Base-by-base conservation (phyloP, 352 stramenopile genomes). In the Pythium diclinum region DNA sequence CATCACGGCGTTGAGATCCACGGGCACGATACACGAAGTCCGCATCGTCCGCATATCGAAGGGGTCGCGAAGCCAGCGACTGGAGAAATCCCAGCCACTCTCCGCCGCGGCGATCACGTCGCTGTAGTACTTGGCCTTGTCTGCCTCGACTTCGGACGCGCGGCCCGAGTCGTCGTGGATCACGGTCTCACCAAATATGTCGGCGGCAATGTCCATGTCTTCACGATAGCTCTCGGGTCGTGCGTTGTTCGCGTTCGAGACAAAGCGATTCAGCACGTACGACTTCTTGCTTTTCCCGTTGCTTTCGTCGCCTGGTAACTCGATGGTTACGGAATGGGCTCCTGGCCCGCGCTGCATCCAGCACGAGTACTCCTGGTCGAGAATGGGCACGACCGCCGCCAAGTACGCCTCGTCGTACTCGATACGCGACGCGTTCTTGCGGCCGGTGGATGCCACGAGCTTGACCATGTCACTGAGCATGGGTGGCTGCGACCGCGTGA, bases 51-150 rank as follows among this genome's bases (percentile, higher is more conserved):
- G 84, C 71, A 94, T 87, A 38, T 89, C 85, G 4, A 65, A 51
- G 1, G 74, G 71, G 44, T 89, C 71, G 38, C 73, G 65, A 10
- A 96, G 59, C 89, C 89, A 97, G 21, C 89, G 83, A 56, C 84
- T 95, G 62, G 79, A 92, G 58, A 97, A 97, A 67, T 97, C 89
- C 89, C 89, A 97, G 1, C 89, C 89, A n/a, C 83, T 94, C 72
- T 96, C 89, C 7, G 89, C 85, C 14, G 83, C 89, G 19, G 82
- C 80, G 46, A 89, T 91, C 38, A 96, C 77, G 63, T 94, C 81
- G 49, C 87, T 88, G 72, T 92, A 97, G 64, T 91, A 92, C 51
- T 74, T 74, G 54, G 77, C 75, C 59, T 91, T 90, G 62, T 86
- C 77, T 10, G 65, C 65, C 46, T 88, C 69, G 0, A 67, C 83